Conservation (phyloP, 1,139 yeast genomes). For the Hemisphaericaspora xylofermentans region DNA sequence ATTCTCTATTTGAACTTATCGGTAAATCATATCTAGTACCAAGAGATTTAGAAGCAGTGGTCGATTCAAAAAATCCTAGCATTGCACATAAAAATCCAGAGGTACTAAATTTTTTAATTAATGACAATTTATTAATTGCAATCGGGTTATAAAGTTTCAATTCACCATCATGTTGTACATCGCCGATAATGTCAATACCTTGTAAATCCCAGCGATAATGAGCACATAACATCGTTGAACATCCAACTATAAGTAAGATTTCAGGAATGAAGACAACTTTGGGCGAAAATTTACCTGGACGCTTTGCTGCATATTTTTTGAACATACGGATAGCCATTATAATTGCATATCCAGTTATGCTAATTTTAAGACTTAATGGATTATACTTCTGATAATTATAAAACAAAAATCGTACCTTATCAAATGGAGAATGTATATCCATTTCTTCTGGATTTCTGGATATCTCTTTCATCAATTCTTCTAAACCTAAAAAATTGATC, state of each 20-base stretch:
- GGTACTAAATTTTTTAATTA: slow-evolving; percentile 46
- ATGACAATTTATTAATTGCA: slow-evolving; percentile 24
- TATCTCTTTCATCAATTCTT: slow-evolving; percentile 33
- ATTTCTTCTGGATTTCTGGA: slow-evolving; percentile 33
- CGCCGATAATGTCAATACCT: slow-evolving; percentile 73
- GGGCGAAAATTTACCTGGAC: slow-evolving; percentile 16
- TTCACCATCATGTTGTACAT: slow-evolving; percentile 39
- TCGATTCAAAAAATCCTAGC: slow-evolving; percentile 89
- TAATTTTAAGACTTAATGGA: slow-evolving; percentile 52
- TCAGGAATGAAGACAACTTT: slow-evolving; percentile 70
- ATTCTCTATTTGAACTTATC: slow-evolving; percentile 71
- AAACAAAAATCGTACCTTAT: slow-evolving; percentile 61
- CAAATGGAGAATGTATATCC: slow-evolving; percentile 77
- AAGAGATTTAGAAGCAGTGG: slow-evolving; percentile 84
- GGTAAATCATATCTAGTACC: slow-evolving; percentile 68
- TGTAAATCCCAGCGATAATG: slow-evolving; percentile 51
- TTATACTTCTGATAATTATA: slow-evolving; percentile 43
- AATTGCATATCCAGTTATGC: slow-evolving; percentile 44
- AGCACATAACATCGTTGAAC: slow-evolving; percentile 59
- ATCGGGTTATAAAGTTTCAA: slow-evolving; percentile 37
- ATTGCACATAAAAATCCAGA: slow-evolving; percentile 77
- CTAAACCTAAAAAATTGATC: slow-evolving; percentile 71
- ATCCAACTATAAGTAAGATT: slow-evolving; percentile 69
- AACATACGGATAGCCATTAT: slow-evolving; percentile 40
- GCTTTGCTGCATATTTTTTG: slow-evolving; percentile 36